These are phyloP conservation scores for Stachybotrys echinatus DNA, from an alignment of 2,329 filamentous ascomycete genomes.

Conservation along the genomic window DNA sequence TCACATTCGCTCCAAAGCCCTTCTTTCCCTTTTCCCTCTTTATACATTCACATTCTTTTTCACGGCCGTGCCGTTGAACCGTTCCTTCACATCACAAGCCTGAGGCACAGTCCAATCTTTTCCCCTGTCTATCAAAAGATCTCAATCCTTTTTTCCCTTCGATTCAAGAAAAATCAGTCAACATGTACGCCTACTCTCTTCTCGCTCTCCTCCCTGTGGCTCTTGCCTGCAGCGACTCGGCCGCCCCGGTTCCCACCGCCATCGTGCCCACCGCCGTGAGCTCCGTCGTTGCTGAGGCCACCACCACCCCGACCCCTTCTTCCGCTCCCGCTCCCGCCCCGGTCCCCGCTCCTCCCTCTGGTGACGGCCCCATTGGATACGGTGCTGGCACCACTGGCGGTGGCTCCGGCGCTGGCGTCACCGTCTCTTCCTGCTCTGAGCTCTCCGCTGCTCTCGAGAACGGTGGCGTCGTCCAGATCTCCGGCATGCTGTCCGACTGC, in stretches of 20 bases:
- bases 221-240: background rate
- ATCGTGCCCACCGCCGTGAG: background rate
- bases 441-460: slow-evolving; percentile 29
- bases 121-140: background rate
- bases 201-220: background rate
- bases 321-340: background rate
- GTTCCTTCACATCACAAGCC: background rate
- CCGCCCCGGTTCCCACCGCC: background rate
- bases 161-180: background rate
- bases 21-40: background rate
- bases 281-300: background rate
- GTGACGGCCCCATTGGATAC: background rate
- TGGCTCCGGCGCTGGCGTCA: slow-evolving; percentile 35
- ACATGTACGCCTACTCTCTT: background rate
- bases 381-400: slow-evolving; percentile 35
- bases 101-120: background rate
- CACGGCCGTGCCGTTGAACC: background rate
- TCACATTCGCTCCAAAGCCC: background rate
- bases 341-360: background rate
- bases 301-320: no score
- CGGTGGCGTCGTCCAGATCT: slow-evolving; percentile 39
- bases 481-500: slow-evolving; percentile 35
- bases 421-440: slow-evolving; percentile 37
- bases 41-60: background rate
- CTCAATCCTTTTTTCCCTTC: background rate